These are phyloP conservation scores for Kluyveromyces aestuarii DNA, from an alignment of 805 yeast species.

Conservation along the genomic window DNA sequence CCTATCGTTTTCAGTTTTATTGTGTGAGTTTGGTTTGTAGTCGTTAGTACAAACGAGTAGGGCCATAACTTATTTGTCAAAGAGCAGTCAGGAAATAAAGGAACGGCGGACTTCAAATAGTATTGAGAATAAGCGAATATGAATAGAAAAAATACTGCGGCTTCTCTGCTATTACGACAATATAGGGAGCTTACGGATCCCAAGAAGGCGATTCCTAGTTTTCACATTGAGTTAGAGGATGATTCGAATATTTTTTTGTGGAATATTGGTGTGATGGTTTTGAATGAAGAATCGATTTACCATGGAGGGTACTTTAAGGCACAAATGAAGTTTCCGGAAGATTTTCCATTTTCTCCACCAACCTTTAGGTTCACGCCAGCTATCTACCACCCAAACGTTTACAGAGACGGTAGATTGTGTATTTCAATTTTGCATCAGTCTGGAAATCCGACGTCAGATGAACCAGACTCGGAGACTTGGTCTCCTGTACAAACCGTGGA, in stretches of 20 bases:
- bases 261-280: conserved; percentile 90
- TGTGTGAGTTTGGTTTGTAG: too few species aligned
- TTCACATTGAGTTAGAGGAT: conserved; percentile 60
- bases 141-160: conserved; percentile 47
- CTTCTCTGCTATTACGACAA: conserved; percentile 85
- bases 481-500: conserved; percentile 90
- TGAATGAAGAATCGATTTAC: conserved; percentile 80
- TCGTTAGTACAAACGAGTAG: too few species aligned
- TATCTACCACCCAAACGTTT: conserved; percentile 91
- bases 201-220: conserved; percentile 63
- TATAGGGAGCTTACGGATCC: conserved; percentile 91
- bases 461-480: conserved; percentile 93
- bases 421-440: conserved; percentile 87
- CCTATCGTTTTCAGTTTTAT: too few species aligned
- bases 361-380: conserved; percentile 87
- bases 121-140: conserved; percentile 4
- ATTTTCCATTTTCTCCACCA: conserved; percentile 91
- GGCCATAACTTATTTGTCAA: too few species aligned
- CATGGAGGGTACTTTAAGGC: conserved; percentile 94
- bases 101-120: too few species aligned
- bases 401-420: conserved; percentile 87
- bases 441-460: conserved; percentile 85
- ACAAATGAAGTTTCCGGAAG: conserved; percentile 85
- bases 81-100: too few species aligned
- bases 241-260: conserved; percentile 50